A percentile compares a stretch with the other conserved stretches of the same genome.
phyloP scores from a whole-genome alignment of 768 basidiomycete species.

The Naganishia friedmannii region DNA sequence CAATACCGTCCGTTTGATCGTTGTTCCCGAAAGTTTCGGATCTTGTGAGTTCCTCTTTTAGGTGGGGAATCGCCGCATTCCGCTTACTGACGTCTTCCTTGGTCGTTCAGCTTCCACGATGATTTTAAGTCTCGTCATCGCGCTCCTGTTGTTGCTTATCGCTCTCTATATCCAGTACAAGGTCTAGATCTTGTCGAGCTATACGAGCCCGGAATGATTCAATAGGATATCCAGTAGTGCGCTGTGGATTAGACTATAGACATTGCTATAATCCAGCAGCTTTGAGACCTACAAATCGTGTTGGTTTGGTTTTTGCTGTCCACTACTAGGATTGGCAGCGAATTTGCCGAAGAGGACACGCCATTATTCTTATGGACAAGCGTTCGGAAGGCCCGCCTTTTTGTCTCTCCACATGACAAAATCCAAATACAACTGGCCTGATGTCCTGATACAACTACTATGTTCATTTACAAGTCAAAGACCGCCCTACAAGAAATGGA shows the following conservation, averaged over 20 bases:
- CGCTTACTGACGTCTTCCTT: background rate
- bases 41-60: constrained; percentile 43
- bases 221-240: background rate
- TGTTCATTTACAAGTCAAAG: background rate
- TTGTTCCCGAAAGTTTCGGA: constrained; percentile 59
- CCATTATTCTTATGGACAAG: too few species aligned
- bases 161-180: constrained; percentile 17
- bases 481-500: background rate
- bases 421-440: constrained; percentile 2
- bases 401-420: background rate
- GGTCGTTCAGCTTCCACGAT: constrained; percentile 4
- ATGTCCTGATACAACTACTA: background rate
- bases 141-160: constrained; percentile 4
- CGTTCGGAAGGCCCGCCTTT: too few species aligned
- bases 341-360: too few species aligned
- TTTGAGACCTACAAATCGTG: too few species aligned
- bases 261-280: too few species aligned
- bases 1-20: constrained; percentile 74
- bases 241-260: constrained; percentile 9
- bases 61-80: background rate
- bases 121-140: constrained; percentile 15
- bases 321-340: too few species aligned
- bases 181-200: background rate
- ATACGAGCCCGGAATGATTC: background rate
- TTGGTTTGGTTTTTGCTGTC: too few species aligned